These are phyloP conservation scores for Aspergillus campestris DNA, from an alignment of 495 filamentous ascomycete genomes.

Conservation along the genomic window DNA sequence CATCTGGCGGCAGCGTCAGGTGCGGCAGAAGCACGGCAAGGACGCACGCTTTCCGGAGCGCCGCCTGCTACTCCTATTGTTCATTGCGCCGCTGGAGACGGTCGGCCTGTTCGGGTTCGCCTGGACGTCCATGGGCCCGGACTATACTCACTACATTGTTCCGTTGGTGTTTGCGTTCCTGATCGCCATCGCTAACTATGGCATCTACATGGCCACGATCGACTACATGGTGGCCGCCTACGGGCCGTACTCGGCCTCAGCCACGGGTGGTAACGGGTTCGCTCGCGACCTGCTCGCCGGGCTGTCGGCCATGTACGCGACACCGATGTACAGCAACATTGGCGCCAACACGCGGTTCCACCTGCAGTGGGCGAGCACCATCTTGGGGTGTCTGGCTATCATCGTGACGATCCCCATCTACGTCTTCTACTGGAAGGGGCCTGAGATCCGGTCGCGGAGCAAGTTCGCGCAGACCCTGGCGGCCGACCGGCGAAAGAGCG, in stretches of 20 bases:
- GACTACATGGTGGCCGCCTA: constrained; percentile 83
- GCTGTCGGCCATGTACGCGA: constrained; percentile 38
- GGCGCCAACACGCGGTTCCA: constrained; percentile 13
- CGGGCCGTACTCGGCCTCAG: constrained; percentile 69
- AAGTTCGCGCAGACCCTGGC: constrained; percentile 36
- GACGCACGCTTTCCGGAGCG: constrained; percentile 48
- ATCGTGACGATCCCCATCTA: constrained; percentile 40
- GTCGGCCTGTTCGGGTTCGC: constrained; percentile 65
- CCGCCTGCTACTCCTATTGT: constrained; percentile 49
- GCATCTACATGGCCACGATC: constrained; percentile 73
- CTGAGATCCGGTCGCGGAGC: constrained; percentile 30
- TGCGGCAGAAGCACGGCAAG: constrained; percentile 38
- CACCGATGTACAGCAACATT: constrained; percentile 32
- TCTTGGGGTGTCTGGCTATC: constrained; percentile 31
- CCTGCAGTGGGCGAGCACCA: constrained; percentile 33
- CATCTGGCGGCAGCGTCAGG: constrained; percentile 43
- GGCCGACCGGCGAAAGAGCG: constrained; percentile 11
- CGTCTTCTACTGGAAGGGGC: constrained; percentile 42
- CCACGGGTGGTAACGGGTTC: constrained; percentile 62
- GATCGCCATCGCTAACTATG: constrained; percentile 63
- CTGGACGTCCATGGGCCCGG: constrained; percentile 55
- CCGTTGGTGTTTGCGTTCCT: constrained; percentile 49
- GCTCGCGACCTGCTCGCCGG: constrained; percentile 41
- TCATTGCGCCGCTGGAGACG: constrained; percentile 54
- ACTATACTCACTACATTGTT: constrained; percentile 51